A percentile compares a stretch with the other conserved stretches of the same genome.
Evolutionary conservation across 441 rosid species (phyloP).

Genomic region (Sinapis alba): DNA sequence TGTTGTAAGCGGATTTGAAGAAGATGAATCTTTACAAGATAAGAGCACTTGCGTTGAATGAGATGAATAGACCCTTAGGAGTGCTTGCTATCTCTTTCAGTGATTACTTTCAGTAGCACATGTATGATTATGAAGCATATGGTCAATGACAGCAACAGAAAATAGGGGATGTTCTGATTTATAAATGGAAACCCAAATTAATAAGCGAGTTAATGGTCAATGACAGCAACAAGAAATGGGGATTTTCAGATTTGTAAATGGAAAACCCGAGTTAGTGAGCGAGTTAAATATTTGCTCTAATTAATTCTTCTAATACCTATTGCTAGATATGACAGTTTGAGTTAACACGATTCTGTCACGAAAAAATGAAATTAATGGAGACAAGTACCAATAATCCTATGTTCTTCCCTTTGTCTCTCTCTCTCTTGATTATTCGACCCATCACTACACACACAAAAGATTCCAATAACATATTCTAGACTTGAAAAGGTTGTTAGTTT

Average conservation of each 20-base stretch:
- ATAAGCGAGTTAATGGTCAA: conserved; percentile 18
- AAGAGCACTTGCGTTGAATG: conserved; percentile 16
- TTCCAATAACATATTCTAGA: conserved; percentile 14
- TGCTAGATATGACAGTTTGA: not conserved
- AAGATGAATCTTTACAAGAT: conserved; percentile 4
- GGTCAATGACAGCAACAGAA: conserved; percentile 31
- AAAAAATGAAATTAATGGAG: not conserved
- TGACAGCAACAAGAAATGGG: conserved; percentile 20
- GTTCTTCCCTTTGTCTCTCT: conserved; percentile 16
- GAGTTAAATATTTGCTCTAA: not conserved
- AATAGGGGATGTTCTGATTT: not conserved
- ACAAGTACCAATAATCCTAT: conserved; percentile 28
- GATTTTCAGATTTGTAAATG: not conserved
- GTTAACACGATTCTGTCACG: not conserved
- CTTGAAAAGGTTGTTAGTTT: too few species aligned
- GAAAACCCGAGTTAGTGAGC: not conserved
- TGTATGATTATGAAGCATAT: conserved; percentile 7
- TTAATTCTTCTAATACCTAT: conserved; percentile 4
- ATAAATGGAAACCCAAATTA: not conserved
- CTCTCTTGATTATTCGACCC: conserved; percentile 30
- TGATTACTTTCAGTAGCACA: not conserved
- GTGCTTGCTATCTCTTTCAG: conserved; percentile 17
- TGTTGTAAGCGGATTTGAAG: conserved; percentile 1
- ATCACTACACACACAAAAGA: conserved; percentile 24
- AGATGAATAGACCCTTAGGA: conserved; percentile 2